These are phyloP conservation scores for Sporisorium reilianum DNA, from an alignment of 1,284 basidiomycete genomes.

Conservation along the genomic window DNA sequence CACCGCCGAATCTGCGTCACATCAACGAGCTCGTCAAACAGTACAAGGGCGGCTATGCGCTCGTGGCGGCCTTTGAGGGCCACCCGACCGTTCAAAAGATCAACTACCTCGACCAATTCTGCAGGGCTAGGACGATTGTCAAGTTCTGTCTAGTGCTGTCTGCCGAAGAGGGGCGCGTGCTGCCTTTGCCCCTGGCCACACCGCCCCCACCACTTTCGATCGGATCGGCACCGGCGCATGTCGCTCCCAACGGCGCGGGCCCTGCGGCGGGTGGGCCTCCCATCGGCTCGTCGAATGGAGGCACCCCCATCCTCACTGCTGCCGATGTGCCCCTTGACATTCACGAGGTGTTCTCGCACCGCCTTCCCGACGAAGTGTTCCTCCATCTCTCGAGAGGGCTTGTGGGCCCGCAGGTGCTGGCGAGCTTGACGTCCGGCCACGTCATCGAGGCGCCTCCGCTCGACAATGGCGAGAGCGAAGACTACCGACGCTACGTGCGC, in stretches of 20 bases:
- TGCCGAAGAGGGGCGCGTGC: conserved; percentile 84
- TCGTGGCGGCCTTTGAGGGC: conserved; percentile 58
- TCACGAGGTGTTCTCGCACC: conserved; percentile 93
- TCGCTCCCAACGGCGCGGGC: conserved; percentile 60
- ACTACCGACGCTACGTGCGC: conserved; percentile 93
- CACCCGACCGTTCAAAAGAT: conserved; percentile 80
- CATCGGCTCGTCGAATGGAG: conserved; percentile 71
- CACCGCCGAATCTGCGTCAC: conserved; percentile 60
- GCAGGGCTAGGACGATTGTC: conserved; percentile 89
- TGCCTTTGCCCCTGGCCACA: conserved; percentile 86
- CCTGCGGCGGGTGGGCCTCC: conserved; percentile 73
- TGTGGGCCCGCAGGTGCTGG: conserved; percentile 84
- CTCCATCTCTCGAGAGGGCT: conserved; percentile 94
- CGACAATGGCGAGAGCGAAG: conserved; percentile 92
- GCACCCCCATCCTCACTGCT: conserved; percentile 77
- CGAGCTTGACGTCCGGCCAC: conserved; percentile 86
- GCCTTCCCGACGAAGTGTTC: conserved; percentile 95
- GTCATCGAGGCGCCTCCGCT: conserved; percentile 89
- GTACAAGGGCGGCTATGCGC: conserved; percentile 59
- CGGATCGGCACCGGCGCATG: conserved; percentile 13
- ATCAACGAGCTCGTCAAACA: conserved; percentile 70
- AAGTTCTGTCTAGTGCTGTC: conserved; percentile 91
- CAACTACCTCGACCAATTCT: conserved; percentile 87
- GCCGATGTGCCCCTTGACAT: conserved; percentile 90
- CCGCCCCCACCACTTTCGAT: conserved; percentile 69